Base-by-base conservation (phyloP, 495 filamentous ascomycete species). In the Penicillium bialowiezense region DNA sequence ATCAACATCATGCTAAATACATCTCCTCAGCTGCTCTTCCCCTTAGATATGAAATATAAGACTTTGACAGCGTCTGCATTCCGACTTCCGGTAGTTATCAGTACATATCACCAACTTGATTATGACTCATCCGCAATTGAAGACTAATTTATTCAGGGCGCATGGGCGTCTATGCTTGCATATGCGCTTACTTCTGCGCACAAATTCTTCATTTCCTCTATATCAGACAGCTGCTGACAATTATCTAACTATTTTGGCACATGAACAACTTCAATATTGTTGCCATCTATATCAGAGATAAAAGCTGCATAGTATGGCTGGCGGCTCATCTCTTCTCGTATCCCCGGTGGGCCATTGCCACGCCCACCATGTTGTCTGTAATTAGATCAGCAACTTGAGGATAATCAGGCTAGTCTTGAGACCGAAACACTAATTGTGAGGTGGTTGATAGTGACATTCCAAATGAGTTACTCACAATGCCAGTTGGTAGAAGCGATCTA, bases 1-100 rank as follows among this genome's bases (percentile, higher is more conserved):
- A n/a, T n/a, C n/a, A n/a, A n/a, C n/a, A n/a, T n/a, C n/a, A n/a
- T n/a, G n/a, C n/a, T n/a, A n/a, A n/a, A n/a, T n/a, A n/a, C n/a
- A n/a, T n/a, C n/a, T n/a, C n/a, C n/a, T n/a, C n/a, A n/a, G n/a
- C n/a, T n/a, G n/a, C n/a, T n/a, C n/a, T n/a, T n/a, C n/a, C n/a
- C n/a, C n/a, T n/a, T n/a, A n/a, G n/a, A n/a, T n/a, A n/a, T n/a
- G n/a, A n/a, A n/a, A n/a, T n/a, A n/a, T n/a, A n/a, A n/a, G n/a
- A n/a, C n/a, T n/a, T n/a, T n/a, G n/a, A n/a, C n/a, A n/a, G n/a
- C n/a, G n/a, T n/a, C n/a, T n/a, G n/a, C n/a, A n/a, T n/a, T n/a
- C n/a, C n/a, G n/a, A n/a, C n/a, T n/a, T n/a, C n/a, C 49, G 1
- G 52, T 59, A 6, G 58, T 64, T 2, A 43, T 61, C 17, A 58